These are phyloP conservation scores for Clitopilus passeckerianus DNA, from an alignment of 768 basidiomycete species.

Conservation along the genomic window DNA sequence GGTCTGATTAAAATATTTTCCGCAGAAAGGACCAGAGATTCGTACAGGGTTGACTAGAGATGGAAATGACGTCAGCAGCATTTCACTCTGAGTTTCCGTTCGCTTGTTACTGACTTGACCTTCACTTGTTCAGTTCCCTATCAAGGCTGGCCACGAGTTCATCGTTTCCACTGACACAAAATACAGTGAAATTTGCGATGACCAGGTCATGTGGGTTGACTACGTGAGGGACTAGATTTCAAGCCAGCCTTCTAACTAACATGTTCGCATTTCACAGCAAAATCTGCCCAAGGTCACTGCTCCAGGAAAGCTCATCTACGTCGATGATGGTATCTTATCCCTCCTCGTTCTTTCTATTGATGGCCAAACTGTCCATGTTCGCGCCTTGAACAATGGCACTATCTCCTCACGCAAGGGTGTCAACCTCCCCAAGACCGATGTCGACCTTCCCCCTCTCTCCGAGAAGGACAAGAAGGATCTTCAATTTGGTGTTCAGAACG, in stretches of 20 bases:
- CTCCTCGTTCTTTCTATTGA: conserved; percentile 91
- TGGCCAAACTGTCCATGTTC: conserved; percentile 74
- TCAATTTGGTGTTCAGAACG: conserved; percentile 92
- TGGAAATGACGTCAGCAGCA: conserved; percentile 69
- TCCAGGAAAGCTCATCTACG: conserved; percentile 95
- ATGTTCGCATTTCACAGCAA: conserved; percentile 38
- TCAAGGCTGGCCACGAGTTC: conserved; percentile 93
- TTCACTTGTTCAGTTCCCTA: conserved; percentile 53
- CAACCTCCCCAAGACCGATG: conserved; percentile 96
- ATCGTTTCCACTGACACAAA: conserved; percentile 80
- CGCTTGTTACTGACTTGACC: conserved; percentile 2
- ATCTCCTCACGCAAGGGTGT: conserved; percentile 98
- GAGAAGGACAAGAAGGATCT: conserved; percentile 98
- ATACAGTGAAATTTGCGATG: conserved; percentile 74
- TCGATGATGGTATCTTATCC: conserved; percentile 97
- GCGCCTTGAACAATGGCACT: conserved; percentile 84
- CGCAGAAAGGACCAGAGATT: conserved; percentile 98
- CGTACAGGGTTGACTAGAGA: conserved; percentile 92
- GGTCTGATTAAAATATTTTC: conserved; percentile 8
- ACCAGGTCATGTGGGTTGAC: conserved; percentile 87
- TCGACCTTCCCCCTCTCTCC: conserved; percentile 95
- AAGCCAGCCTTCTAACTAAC: conserved; percentile 1
- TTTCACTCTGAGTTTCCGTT: conserved; percentile 1
- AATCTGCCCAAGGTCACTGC: conserved; percentile 95
- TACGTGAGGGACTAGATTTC: conserved; percentile 56